Base-by-base conservation (phyloP, 495 filamentous ascomycete genomes). In the Penicillium antarcticum region DNA sequence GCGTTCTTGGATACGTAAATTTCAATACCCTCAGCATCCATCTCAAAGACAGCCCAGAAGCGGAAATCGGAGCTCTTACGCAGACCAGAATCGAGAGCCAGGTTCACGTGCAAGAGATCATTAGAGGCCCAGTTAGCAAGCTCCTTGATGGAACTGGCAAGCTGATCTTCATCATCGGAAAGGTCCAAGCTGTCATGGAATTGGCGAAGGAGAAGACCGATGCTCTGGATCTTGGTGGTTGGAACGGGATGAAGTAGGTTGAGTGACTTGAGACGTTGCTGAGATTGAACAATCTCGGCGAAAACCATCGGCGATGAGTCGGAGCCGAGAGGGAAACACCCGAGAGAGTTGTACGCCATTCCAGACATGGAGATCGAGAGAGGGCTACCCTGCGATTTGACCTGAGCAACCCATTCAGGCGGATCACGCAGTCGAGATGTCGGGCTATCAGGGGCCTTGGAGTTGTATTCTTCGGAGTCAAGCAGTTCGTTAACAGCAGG, bases 251-350 rank as follows among this genome's bases (percentile, higher is more conserved):
- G 71, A 11, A 83, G 71, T 31, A 83, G 61, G 1, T 62, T 65
- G 5, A 80, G 65, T 3, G 59, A 57, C 43, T 70, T 72, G 2
- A 83, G 61, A 9, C 72, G 75, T 45, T 69, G 68, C 52, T 81
- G 80, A 18, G 72, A 74, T 33, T 75, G 62, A 19, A 81, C 60
- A 32, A 82, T 70, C 18, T 78, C 73, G 1, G 70, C 68, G 47
- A 81, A 82, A 19, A 72, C 70, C 16, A 66, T 48, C 21, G 65
- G 49, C 4, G 70, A 69, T 1, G 70, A 58, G 24, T 80, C 68
- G 4, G 77, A 68, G 0, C 80, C 80, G n/a, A 84, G 60, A 8
- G 79, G 79, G 48, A 83, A 81, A 48, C 80, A 82, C 10, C 80
- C 80, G n/a, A 81, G 65, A 11, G 66, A 50, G 13, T 65, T 70